Percentiles rank a stretch among this genome's conserved stretches.
Evolutionary conservation across 2,329 filamentous ascomycete genomes (phyloP).

Genomic region (Malbranchea cinnamomea): DNA sequence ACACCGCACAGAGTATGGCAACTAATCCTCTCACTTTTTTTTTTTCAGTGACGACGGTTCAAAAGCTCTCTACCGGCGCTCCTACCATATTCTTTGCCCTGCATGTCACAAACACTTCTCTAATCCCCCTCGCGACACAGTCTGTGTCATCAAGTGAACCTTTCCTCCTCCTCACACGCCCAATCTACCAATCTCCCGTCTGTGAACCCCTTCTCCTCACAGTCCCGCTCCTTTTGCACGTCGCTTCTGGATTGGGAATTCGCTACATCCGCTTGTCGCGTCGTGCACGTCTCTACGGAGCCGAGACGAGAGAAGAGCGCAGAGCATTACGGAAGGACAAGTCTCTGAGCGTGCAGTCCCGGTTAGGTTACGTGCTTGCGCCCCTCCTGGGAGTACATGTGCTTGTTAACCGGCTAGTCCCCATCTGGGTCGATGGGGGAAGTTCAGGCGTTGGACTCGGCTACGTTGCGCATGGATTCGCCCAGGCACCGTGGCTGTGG

Average conservation of each 20-base stretch:
- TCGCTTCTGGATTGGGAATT: slow-evolving; percentile 61
- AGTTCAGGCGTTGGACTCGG: slow-evolving; percentile 72
- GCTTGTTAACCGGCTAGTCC: slow-evolving; percentile 60
- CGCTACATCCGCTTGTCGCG: slow-evolving; percentile 60
- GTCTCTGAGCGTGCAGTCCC: slow-evolving; percentile 50
- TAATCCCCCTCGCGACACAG: slow-evolving; percentile 61
- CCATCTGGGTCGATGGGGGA: slow-evolving; percentile 63
- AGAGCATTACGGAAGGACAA: slow-evolving; percentile 31
- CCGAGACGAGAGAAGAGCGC: slow-evolving; percentile 41
- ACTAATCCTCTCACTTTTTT: slow-evolving; percentile 1
- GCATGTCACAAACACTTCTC: slow-evolving; percentile 66
- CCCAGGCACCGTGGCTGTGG: slow-evolving; percentile 51
- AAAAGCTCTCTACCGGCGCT: slow-evolving; percentile 80
- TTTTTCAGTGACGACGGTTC: slow-evolving; percentile 55
- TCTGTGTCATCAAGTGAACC: slow-evolving; percentile 63
- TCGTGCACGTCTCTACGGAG: slow-evolving; percentile 61
- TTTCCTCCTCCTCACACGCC: slow-evolving; percentile 78
- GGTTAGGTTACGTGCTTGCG: slow-evolving; percentile 56
- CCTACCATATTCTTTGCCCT: slow-evolving; percentile 62
- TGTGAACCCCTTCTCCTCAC: slow-evolving; percentile 68
- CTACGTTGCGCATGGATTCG: slow-evolving; percentile 76
- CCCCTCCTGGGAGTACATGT: slow-evolving; percentile 56
- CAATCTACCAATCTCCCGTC: slow-evolving; percentile 75
- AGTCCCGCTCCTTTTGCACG: slow-evolving; percentile 58
- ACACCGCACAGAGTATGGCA: too few relatives aligned